Evolutionary conservation across 169 alveolate species (phyloP).

Genomic region (Plasmodium relictum): DNA sequence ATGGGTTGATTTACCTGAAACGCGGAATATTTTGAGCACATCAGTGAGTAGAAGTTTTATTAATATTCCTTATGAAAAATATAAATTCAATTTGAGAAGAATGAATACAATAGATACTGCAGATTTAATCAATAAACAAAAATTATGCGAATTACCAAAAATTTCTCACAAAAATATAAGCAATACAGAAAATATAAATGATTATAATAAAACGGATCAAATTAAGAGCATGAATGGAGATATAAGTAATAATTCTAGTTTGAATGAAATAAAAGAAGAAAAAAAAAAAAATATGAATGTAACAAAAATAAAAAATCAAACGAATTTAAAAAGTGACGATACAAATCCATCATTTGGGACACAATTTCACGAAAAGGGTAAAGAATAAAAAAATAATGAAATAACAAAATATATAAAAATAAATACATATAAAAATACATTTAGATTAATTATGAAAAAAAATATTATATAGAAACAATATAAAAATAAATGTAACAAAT

Average conservation of each 20-base stretch:
- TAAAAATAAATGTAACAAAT: not conserved
- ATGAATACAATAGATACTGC: constrained; percentile 23
- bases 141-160: constrained; percentile 9
- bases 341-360: constrained; percentile 45
- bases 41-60: constrained; percentile 14
- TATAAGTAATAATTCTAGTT: not conserved
- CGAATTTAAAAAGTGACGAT: not conserved
- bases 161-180: not conserved
- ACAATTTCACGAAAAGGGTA: constrained; percentile 50
- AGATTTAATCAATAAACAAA: not conserved
- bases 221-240: too few species aligned
- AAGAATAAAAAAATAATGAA: not conserved
- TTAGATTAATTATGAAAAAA: too few species aligned
- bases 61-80: constrained; percentile 10
- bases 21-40: not conserved
- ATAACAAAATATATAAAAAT: constrained; percentile 2
- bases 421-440: not conserved
- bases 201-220: too few species aligned
- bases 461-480: too few species aligned
- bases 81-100: not conserved
- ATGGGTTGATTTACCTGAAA: constrained; percentile 17
- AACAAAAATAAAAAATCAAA: not conserved
- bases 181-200: not conserved
- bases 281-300: not conserved
- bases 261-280: not conserved